Conservation (phyloP, 805 yeast species). For the Kuraishia capsulata region DNA sequence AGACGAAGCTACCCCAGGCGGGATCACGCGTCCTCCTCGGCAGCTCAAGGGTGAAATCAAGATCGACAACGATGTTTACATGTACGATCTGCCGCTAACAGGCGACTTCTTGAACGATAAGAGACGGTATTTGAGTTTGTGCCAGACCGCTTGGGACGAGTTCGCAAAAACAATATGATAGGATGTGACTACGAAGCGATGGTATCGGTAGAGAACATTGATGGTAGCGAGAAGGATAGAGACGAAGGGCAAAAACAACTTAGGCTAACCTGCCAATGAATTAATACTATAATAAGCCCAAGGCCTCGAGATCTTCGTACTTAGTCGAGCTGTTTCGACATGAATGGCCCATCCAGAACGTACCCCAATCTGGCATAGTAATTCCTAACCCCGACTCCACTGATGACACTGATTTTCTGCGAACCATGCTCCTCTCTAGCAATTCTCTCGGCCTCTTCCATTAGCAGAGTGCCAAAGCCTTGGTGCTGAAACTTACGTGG, state of each 20-base stretch:
- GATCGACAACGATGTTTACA: constrained; percentile 3
- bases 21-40: neutral
- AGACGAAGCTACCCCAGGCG: constrained; percentile 2
- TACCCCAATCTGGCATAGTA: constrained; percentile 92
- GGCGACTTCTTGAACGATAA: neutral
- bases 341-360: constrained; percentile 88
- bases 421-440: constrained; percentile 95
- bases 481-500: constrained; percentile 98
- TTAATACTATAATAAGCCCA: no score
- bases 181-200: neutral
- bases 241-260: no score
- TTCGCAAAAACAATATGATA: neutral
- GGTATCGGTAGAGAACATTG: no score
- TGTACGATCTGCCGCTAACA: constrained; percentile 1
- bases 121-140: neutral
- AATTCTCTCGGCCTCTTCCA: constrained; percentile 98
- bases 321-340: no score
- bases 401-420: constrained; percentile 81
- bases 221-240: no score
- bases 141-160: constrained; percentile 4
- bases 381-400: constrained; percentile 96
- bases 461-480: constrained; percentile 92
- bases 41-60: constrained; percentile 3
- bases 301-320: no score
- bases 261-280: no score